Evolutionary conservation across 441 rosid species (phyloP).

Genomic region (Erodium texanum): DNA sequence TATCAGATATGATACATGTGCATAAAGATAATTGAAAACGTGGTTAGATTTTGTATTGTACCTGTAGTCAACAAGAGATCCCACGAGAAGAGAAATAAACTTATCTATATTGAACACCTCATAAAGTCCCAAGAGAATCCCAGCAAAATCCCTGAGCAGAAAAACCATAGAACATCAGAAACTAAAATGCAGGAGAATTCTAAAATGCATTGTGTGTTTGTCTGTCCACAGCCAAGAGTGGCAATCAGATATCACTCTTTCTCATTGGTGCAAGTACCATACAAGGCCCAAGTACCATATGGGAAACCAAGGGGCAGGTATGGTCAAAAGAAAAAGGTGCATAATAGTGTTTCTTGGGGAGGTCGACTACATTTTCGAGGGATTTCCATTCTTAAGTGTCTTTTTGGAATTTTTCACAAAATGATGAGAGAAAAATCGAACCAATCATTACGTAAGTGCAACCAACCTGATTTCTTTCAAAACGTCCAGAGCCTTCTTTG

Average conservation of each 20-base stretch:
- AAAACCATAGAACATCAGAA: conserved; percentile 14
- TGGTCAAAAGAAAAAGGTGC: background rate
- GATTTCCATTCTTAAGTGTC: background rate
- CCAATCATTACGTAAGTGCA: background rate
- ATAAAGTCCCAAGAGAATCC: conserved; percentile 56
- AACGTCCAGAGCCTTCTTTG: conserved; percentile 65
- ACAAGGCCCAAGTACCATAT: background rate
- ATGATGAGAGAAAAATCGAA: background rate
- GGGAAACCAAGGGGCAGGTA: background rate
- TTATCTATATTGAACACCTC: conserved; percentile 69
- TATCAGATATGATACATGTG: background rate
- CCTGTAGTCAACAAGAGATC: conserved; percentile 65
- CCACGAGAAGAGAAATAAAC: conserved; percentile 59
- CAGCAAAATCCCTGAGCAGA: conserved; percentile 50
- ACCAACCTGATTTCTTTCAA: conserved; percentile 62
- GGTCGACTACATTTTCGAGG: background rate
- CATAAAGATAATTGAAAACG: conserved; percentile 10
- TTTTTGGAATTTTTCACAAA: background rate
- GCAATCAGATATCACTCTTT: background rate
- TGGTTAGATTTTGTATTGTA: conserved; percentile 31
- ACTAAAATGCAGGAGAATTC: conserved; percentile 8
- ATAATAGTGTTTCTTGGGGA: background rate
- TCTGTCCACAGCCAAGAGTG: background rate
- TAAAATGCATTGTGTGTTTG: background rate
- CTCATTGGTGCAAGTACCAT: background rate